Evolutionary conservation across 129 eudicot species (phyloP).

Genomic region (Deinandra increscens): DNA sequence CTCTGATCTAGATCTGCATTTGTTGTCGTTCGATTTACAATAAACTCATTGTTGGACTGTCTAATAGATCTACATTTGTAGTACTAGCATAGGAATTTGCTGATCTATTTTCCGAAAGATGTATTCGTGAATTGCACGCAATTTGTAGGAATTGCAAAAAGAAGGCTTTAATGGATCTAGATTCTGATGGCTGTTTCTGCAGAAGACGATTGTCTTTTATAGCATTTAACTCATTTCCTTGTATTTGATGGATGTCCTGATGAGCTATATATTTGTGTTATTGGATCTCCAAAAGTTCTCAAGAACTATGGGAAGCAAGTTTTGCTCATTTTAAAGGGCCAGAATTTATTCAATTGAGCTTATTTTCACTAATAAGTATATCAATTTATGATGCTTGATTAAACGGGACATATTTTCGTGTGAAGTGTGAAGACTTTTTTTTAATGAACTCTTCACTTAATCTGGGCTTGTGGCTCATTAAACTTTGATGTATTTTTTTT

Average conservation of each 20-base stretch:
- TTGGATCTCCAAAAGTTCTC: too few species aligned
- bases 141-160: background rate
- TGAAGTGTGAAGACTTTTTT: too few species aligned
- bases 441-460: too few species aligned
- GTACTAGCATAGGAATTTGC: background rate
- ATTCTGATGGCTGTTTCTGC: background rate
- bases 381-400: too few species aligned
- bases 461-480: too few species aligned
- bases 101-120: background rate
- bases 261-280: background rate
- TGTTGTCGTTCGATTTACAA: slow-evolving; percentile 1
- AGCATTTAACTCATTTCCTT: background rate
- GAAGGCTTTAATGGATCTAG: background rate
- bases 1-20: slow-evolving; percentile 21
- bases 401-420: too few species aligned
- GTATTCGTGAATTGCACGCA: too few species aligned
- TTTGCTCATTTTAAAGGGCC: background rate
- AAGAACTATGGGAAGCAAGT: background rate
- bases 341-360: too few species aligned
- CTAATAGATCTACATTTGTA: background rate
- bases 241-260: background rate
- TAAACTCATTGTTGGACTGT: background rate
- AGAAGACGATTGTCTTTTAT: background rate
- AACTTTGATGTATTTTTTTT: too few species aligned
- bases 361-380: too few species aligned